A percentile compares a stretch with the other conserved stretches of the same genome.
Conservation (phyloP, 2,329 filamentous ascomycete genomes). For the Neospermospora avenae region DNA sequence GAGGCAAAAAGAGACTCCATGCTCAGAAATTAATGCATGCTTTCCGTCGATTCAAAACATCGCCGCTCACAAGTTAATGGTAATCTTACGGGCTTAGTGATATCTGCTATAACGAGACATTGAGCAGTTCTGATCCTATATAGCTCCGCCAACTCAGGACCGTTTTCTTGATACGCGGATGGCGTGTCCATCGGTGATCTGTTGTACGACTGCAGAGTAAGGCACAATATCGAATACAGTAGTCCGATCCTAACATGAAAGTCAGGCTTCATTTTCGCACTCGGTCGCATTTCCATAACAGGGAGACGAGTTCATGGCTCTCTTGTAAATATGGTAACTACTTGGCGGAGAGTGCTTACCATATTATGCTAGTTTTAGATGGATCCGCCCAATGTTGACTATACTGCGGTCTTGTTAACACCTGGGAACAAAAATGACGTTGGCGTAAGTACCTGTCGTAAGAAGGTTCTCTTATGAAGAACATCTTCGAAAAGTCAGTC, state of each 20-base stretch:
- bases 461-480: slow-evolving; percentile 50
- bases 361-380: slow-evolving; percentile 41
- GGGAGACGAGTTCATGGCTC: neutral
- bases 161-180: slow-evolving; percentile 43
- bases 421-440: neutral
- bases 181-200: slow-evolving; percentile 42
- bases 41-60: no score
- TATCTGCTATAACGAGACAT: slow-evolving; percentile 48
- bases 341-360: neutral
- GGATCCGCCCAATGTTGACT: slow-evolving; percentile 46
- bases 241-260: slow-evolving; percentile 42
- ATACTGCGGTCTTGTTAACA: slow-evolving; percentile 34
- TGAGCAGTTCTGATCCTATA: slow-evolving; percentile 50
- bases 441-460: slow-evolving; percentile 36
- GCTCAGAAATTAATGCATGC: no score
- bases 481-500: slow-evolving; percentile 40
- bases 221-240: slow-evolving; percentile 37
- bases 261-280: neutral
- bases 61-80: no score
- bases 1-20: no score
- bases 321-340: neutral
- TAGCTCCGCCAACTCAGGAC: slow-evolving; percentile 45
- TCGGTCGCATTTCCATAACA: neutral
- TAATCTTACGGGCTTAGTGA: slow-evolving; percentile 45
- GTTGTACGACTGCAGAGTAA: slow-evolving; percentile 42